phyloP scores from a whole-genome alignment of 1,284 basidiomycete genomes.

The Sporisorium exsertum region DNA sequence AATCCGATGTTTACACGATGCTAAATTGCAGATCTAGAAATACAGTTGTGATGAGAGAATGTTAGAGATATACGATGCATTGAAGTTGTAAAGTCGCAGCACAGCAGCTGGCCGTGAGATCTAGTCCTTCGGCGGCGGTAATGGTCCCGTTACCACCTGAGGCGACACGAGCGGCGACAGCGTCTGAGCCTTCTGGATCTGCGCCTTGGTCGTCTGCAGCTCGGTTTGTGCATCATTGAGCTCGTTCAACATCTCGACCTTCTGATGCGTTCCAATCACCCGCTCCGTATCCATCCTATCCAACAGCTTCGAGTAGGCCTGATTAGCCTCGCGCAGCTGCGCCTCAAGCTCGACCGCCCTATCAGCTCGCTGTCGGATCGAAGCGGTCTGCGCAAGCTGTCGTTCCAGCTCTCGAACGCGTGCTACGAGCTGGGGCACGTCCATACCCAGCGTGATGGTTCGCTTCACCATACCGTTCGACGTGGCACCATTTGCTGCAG shows the following conservation, averaged over 20 bases:
- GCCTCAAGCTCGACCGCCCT: conserved; percentile 38
- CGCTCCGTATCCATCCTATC: conserved; percentile 41
- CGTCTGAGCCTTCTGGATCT: conserved; percentile 22
- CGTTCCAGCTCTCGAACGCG: conserved; percentile 53
- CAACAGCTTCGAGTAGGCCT: conserved; percentile 31
- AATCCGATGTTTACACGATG: neutral
- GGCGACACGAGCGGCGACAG: conserved; percentile 20
- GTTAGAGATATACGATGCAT: neutral
- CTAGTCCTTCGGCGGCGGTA: neutral
- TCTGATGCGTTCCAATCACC: conserved; percentile 31
- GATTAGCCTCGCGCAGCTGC: conserved; percentile 38
- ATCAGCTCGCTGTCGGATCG: conserved; percentile 38
- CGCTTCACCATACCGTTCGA: conserved; percentile 35
- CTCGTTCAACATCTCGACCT: conserved; percentile 54
- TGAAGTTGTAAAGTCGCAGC: neutral
- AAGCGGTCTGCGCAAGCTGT: conserved; percentile 37
- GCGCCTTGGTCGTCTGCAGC: conserved; percentile 35
- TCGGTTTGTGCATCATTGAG: conserved; percentile 43
- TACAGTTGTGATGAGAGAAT: neutral
- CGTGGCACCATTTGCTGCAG: neutral
- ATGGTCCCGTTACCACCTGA: neutral
- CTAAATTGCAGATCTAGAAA: neutral
- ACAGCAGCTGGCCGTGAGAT: neutral
- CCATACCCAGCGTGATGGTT: conserved; percentile 62
- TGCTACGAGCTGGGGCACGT: conserved; percentile 36